Base-by-base conservation (phyloP, 768 basidiomycete genomes). In the Boletus pseudo-olivaceus region DNA sequence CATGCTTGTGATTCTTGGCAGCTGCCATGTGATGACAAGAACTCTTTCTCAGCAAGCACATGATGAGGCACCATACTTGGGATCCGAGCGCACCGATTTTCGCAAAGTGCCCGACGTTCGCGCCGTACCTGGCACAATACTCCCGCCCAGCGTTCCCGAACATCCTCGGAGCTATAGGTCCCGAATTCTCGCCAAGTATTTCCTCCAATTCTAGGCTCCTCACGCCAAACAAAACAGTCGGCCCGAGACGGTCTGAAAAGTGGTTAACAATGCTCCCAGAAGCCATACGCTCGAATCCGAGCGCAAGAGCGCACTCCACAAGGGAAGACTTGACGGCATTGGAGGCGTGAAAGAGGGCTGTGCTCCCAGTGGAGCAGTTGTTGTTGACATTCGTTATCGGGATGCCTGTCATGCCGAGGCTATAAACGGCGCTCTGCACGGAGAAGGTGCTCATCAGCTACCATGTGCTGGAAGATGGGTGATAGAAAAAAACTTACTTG, bases 311-410 rank as follows among this genome's bases (percentile, higher is more conserved):
- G 62, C 90, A 91, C 47, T 89, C 84, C 2, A 74, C 80, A 51
- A 84, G 76, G 11, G 84, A 85, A 32, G 77, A 77, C 64, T 85
- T 88, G 37, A 93, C 81, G 9, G 82, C 77, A 34, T 78, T 82
- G 54, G 84, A 83, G 3, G 85, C 86, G 37, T 87, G 79, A 66
- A 79, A 86, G 12, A 92, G 75, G 12, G 90, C 90, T 1, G 86
- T 78, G 47, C 84, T 86, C 3, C 89, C 88, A 1, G 88, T 90
- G 2, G 89, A 85, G 60, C 89, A 91, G 67, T 89, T 89, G 71
- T 91, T 91, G 73, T 90, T 91, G 41, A 91, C 85, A 61, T 91
- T 93, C 49, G 85, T 78, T 61, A 93, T 85, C 1, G 89, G 88
- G 54, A 93, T 91, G 43, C 81, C 76, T 0, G 89, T 92, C 67